Evolutionary conservation across 768 basidiomycete species (phyloP), one percentile per base, ranked within the genome.

Genomic region (Russula abietina): DNA sequence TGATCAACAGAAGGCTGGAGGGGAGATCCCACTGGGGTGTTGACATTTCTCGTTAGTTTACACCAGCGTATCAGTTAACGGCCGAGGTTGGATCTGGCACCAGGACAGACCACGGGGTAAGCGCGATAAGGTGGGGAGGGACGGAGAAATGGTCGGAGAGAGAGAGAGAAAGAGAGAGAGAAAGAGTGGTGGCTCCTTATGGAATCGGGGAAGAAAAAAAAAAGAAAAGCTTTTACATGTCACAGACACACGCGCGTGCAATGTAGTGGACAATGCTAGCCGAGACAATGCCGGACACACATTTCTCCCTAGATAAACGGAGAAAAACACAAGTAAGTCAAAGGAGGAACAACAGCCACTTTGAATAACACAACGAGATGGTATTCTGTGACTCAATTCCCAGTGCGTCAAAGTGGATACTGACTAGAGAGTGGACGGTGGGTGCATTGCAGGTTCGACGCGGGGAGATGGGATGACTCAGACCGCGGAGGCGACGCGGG

Each of bases 1-100:
- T 75, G 77, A 81, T 78, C 30, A 51, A 12, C 32, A 60, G 48
- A 50, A 55, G 59, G 26, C 48, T 39, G 41, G 54, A 56, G 22
- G 45, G 45, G 17, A 12, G 32, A n/a, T 60, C 45, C 52, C 53
- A 36, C 45, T 50, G 46, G 10, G 38, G 57, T 26, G 45, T 32
- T 24, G 30, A 16, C 62, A 64, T 64, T 54, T n/a, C 54, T 12
- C 38, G 38, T 38, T 38, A 38, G 16, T 43, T 43, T 38, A 10
- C 28, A 33, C 43, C 55, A 46, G 32, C 33, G 39, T 43, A 46
- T 45, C 28, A 46, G 28, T 46, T 46, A 46, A 24, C n/a, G n/a
- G 50, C n/a, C 50, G 32, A 38, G 19, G 26, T 28, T 39, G 5
- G 41, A 32, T 50, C 33, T 53, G 51, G 51, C 59, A 19, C 52